phyloP scores from a whole-genome alignment of 495 filamentous ascomycete species.

The Daldinia caldariorum region DNA sequence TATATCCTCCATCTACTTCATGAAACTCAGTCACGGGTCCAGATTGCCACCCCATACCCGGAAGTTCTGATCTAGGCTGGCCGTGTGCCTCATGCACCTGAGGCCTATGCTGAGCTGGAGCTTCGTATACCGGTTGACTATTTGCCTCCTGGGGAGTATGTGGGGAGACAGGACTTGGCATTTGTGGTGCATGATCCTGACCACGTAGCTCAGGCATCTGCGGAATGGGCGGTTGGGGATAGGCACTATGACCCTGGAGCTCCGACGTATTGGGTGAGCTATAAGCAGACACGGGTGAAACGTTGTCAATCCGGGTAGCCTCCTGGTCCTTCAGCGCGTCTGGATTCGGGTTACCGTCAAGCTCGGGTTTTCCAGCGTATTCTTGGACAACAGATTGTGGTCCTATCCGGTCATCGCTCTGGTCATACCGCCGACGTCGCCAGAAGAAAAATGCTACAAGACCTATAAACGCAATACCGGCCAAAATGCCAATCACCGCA shows the following conservation, averaged over 20 bases:
- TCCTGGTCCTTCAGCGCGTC: slow-evolving; percentile 44
- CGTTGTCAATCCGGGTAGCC: slow-evolving; percentile 41
- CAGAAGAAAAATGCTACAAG: slow-evolving; percentile 51
- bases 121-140: slow-evolving; percentile 40
- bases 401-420: not conserved
- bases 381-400: slow-evolving; percentile 3
- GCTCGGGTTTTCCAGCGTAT: slow-evolving; percentile 49
- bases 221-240: slow-evolving; percentile 19
- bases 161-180: not conserved
- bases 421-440: slow-evolving; percentile 27
- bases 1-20: slow-evolving; percentile 52
- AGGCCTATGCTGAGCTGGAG: slow-evolving; percentile 29
- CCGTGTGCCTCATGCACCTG: slow-evolving; percentile 40
- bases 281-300: slow-evolving; percentile 54
- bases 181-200: slow-evolving; percentile 26
- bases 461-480: slow-evolving; percentile 48
- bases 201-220: slow-evolving; percentile 47
- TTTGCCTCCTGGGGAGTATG: slow-evolving; percentile 33
- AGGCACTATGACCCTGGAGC: slow-evolving; percentile 45
- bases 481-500: slow-evolving; percentile 49
- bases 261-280: slow-evolving; percentile 42
- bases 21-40: slow-evolving; percentile 50
- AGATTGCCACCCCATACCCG: slow-evolving; percentile 52
- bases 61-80: slow-evolving; percentile 41
- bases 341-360: slow-evolving; percentile 48